phyloP scores from a whole-genome alignment of 2,329 filamentous ascomycete genomes.

The Ceratocystis variospora region DNA sequence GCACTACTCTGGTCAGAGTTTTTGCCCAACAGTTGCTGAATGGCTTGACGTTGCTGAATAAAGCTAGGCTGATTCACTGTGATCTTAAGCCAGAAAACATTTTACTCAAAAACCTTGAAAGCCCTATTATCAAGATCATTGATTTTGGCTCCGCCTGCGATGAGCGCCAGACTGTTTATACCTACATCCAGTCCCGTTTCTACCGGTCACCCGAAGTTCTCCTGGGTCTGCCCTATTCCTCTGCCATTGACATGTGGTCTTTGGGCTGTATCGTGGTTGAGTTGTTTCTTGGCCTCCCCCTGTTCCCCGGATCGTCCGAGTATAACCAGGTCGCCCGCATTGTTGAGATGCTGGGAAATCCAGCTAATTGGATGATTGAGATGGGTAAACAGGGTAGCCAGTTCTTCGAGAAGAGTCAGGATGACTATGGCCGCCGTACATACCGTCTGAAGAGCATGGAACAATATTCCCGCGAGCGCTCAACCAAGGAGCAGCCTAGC shows the following conservation, averaged over 20 bases:
- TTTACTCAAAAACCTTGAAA: constrained; percentile 91
- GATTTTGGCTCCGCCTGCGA: constrained; percentile 98
- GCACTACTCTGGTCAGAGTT: constrained; percentile 89
- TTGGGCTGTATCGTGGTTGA: constrained; percentile 96
- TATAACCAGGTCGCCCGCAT: constrained; percentile 98
- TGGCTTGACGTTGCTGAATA: constrained; percentile 81
- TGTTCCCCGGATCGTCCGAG: constrained; percentile 95
- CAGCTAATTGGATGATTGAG: constrained; percentile 97
- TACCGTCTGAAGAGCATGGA: constrained; percentile 96
- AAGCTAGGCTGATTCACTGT: constrained; percentile 92
- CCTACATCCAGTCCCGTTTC: constrained; percentile 96
- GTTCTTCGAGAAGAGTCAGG: constrained; percentile 78
- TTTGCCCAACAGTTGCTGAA: constrained; percentile 96
- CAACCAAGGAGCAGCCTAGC: constrained; percentile 95
- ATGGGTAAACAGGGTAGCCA: constrained; percentile 96
- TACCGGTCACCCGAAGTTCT: constrained; percentile 94
- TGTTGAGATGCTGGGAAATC: constrained; percentile 93
- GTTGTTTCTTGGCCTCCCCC: constrained; percentile 74
- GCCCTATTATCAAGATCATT: constrained; percentile 98
- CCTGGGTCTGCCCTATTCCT: constrained; percentile 91
- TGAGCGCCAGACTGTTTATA: constrained; percentile 96
- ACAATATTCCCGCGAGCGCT: constrained; percentile 89
- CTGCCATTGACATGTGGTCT: constrained; percentile 99
- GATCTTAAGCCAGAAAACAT: constrained; percentile 98
- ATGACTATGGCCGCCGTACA: constrained; percentile 82